Percentiles rank a stretch among this genome's conserved stretches.
Conservation (phyloP, 768 basidiomycete species). For the Gloeopeniophorella convolvens region DNA sequence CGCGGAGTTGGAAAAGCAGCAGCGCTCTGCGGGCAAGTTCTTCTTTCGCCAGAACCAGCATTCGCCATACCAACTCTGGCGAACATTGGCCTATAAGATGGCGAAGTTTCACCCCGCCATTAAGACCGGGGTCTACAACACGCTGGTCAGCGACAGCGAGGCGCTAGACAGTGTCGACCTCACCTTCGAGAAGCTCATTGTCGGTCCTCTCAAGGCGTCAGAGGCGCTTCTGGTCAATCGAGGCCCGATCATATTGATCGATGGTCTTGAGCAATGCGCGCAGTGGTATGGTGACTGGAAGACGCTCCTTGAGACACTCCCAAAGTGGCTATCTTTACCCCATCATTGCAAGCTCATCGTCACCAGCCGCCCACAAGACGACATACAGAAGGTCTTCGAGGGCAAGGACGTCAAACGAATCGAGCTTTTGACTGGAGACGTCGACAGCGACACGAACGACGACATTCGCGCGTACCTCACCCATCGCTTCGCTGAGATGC, state of each 20-base stretch:
- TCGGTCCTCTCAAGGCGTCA: background rate
- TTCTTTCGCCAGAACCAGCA: background rate
- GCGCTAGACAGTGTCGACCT: background rate
- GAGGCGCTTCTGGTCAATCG: background rate
- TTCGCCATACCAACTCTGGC: conserved; percentile 3
- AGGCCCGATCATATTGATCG: conserved; percentile 9
- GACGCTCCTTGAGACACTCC: conserved; percentile 2
- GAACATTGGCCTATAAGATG: conserved; percentile 9
- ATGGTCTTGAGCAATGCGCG: conserved; percentile 8
- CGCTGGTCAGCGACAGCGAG: background rate
- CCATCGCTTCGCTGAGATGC: conserved; percentile 11
- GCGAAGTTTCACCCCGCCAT: conserved; percentile 15
- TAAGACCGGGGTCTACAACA: background rate
- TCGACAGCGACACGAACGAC: background rate
- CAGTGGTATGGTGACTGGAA: background rate
- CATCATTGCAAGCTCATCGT: conserved; percentile 15
- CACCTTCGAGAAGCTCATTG: conserved; percentile 3
- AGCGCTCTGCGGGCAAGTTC: conserved; percentile 8
- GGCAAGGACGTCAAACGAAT: background rate
- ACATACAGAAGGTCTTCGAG: conserved; percentile 8
- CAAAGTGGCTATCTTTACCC: conserved; percentile 4
- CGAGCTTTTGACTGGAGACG: conserved; percentile 7
- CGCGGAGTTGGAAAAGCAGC: conserved; percentile 3
- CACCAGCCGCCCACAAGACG: conserved; percentile 7
- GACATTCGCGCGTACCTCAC: conserved; percentile 8